Base-by-base conservation (phyloP, 768 basidiomycete genomes). In the Ephemerocybe angulata region DNA sequence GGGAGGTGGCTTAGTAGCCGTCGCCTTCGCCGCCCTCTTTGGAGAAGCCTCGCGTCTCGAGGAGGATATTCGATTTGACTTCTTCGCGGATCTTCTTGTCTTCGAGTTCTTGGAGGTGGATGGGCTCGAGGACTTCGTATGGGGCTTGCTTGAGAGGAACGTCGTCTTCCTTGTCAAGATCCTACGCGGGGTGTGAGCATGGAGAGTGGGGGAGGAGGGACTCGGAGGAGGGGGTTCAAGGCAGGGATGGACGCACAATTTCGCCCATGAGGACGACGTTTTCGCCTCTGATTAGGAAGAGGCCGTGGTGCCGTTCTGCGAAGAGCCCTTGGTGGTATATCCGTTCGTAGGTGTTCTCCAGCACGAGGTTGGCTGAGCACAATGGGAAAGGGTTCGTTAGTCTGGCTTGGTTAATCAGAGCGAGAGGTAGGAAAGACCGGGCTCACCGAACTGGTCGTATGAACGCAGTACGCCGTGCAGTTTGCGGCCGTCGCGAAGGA, bases 361-460 rank as follows among this genome's bases (percentile, higher is more conserved):
- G 80, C 7, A 99, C 93, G 62, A 99, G 88, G 72, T 99, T 99
- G 61, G 97, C 97, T 99, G 65, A 17, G 33, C 17, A 17, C 8
- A 41, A 49, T 48, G 52, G 24, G 52, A 42, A 38, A 35, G 44
- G 58, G 46, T 28, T 52, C 21, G 43, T 24, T 30, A 46, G 52
- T 22, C 52, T 50, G 10, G 42, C 50, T 28, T 12, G n/a, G 51
- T 15, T 50, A 13, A 28, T 47, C 25, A 22, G 12, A 8, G 21
- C 25, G 25, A 8, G 48, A 38, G 5, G 30, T n/a, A 21, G 43
- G 58, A 49, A 33, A 12, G 17, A 43, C n/a, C n/a, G n/a, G n/a
- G n/a, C 86, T 64, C 71, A 98, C 97, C 97, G 63, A 98, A 99
- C 66, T 99, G 97, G 77, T 99, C 97, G 70, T 99, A 99, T 21